Base-by-base conservation (phyloP, 345 rosid genomes). In the Pelargonium nanum region DNA sequence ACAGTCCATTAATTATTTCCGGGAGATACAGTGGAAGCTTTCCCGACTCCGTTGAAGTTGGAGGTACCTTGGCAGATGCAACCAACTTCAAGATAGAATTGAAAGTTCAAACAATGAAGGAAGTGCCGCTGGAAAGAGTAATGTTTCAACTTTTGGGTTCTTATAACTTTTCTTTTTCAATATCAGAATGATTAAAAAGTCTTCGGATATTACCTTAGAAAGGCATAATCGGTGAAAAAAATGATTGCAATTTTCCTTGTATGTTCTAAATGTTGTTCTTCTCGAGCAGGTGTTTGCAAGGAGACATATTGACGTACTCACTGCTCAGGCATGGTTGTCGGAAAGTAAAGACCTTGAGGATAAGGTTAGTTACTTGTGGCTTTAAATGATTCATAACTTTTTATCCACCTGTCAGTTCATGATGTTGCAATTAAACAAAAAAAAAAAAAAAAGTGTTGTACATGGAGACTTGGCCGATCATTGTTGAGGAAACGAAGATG, bases 271-370 rank as follows among this genome's bases (percentile, higher is more conserved):
- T n/a, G n/a, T n/a, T n/a, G 21, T 52, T 19, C 5, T 52, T n/a
- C 21, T 30, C 32, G 9, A 44, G 7, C 81, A 86, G 98, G 55
- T 92, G 63, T 71, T 81, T 70, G 83, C 91, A 9, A 85, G 70
- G 84, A 85, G 86, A 70, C 89, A 84, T 65, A 85, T 92, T 40
- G 85, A 89, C 67, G 62, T 66, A 24, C 80, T 83, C 70, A 89
- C 97, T 25, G 82, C 91, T 62, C 80, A 68, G 62, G 93, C 97
- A 22, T 91, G 98, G 96, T 85, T 79, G 22, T 79, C 77, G 19
- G 79, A 82, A 59, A 78, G 72, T 65, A 72, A 67, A 73, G 80
- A 80, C 77, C 81, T 86, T 21, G 81, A 81, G 65, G 87, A 88
- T 44, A 85, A 88, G 95, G 98, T 86, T 51, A n/a, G 62, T 40